These are phyloP conservation scores for Pseudogymnoascus sp. DNA, from an alignment of 2,329 filamentous ascomycete genomes.

Conservation along the genomic window DNA sequence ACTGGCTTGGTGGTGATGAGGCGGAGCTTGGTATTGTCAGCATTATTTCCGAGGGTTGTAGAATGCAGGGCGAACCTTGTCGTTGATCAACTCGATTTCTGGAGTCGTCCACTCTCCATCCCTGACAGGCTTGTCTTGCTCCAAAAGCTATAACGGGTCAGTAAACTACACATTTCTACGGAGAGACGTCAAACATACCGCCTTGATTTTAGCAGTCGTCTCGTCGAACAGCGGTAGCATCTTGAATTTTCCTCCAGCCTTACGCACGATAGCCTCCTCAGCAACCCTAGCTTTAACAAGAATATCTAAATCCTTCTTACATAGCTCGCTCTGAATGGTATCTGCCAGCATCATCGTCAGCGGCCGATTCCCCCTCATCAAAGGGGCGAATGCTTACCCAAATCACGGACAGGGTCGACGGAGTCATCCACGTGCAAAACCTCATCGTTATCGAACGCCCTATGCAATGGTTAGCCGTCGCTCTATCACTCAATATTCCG, in stretches of 20 bases:
- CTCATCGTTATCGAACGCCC: slow-evolving; percentile 38
- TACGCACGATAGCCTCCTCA: slow-evolving; percentile 33
- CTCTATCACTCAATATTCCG: not conserved
- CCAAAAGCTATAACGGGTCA: slow-evolving; percentile 27
- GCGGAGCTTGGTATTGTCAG: slow-evolving; percentile 19
- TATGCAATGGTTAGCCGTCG: not conserved
- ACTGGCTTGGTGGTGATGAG: slow-evolving; percentile 38
- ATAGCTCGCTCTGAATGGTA: slow-evolving; percentile 33
- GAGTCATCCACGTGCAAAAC: slow-evolving; percentile 39
- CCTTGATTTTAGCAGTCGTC: slow-evolving; percentile 34
- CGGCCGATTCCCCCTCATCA: slow-evolving; percentile 4
- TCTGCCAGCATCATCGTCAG: slow-evolving; percentile 20
- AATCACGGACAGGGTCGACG: slow-evolving; percentile 36
- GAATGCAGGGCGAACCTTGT: slow-evolving; percentile 28
- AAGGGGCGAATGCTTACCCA: slow-evolving; percentile 26
- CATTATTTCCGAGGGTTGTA: not conserved
- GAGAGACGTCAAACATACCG: slow-evolving; percentile 16
- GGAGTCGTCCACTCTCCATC: slow-evolving; percentile 36
- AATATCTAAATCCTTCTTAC: slow-evolving; percentile 37
- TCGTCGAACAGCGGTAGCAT: slow-evolving; percentile 37
- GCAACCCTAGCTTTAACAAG: slow-evolving; percentile 32
- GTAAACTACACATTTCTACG: not conserved
- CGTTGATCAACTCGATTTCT: slow-evolving; percentile 37
- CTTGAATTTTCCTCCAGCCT: slow-evolving; percentile 37
- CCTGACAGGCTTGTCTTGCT: slow-evolving; percentile 33